Percentiles rank a stretch among this genome's conserved stretches.
Conservation (phyloP, 768 basidiomycete genomes). For the Mycena leptocephala region DNA sequence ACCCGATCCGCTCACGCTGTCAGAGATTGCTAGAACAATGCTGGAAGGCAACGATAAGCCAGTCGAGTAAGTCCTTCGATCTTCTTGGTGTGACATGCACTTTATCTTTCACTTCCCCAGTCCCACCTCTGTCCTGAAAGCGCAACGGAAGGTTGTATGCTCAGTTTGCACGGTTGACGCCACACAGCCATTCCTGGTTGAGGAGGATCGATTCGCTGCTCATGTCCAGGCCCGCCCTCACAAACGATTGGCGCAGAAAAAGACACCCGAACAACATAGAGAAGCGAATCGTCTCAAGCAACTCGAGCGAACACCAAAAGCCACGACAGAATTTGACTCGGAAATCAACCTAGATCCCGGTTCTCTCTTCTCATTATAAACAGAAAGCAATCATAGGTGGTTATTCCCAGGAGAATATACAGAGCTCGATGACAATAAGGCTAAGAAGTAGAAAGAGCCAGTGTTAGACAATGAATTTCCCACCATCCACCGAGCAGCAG, state of each 20-base stretch:
- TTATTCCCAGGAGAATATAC: too few relatives aligned
- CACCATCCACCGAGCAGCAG: too few relatives aligned
- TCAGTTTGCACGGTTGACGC: constrained; percentile 72
- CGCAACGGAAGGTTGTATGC: constrained; percentile 74
- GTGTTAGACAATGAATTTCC: too few relatives aligned
- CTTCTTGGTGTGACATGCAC: not conserved
- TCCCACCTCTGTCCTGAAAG: constrained; percentile 69
- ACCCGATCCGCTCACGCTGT: constrained; percentile 73
- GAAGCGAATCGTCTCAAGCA: constrained; percentile 10
- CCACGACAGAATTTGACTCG: not conserved
- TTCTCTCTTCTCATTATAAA: constrained; percentile 4
- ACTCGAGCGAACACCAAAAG: not conserved
- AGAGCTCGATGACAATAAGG: too few relatives aligned
- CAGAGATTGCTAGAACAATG: constrained; percentile 68
- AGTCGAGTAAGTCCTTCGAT: constrained; percentile 57
- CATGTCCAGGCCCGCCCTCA: constrained; percentile 75
- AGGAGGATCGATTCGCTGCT: constrained; percentile 69
- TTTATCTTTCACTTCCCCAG: constrained; percentile 53
- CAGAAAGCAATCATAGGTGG: too few relatives aligned
- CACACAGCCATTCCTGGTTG: constrained; percentile 78
- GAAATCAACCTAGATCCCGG: constrained; percentile 14
- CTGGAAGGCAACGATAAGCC: constrained; percentile 62
- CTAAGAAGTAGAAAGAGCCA: too few relatives aligned
- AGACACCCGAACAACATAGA: constrained; percentile 28
- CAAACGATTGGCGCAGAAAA: constrained; percentile 59